Percentiles rank a stretch among this genome's conserved stretches.
phyloP scores from a whole-genome alignment of 2,329 filamentous ascomycete genomes.

The Fusarium sp. region DNA sequence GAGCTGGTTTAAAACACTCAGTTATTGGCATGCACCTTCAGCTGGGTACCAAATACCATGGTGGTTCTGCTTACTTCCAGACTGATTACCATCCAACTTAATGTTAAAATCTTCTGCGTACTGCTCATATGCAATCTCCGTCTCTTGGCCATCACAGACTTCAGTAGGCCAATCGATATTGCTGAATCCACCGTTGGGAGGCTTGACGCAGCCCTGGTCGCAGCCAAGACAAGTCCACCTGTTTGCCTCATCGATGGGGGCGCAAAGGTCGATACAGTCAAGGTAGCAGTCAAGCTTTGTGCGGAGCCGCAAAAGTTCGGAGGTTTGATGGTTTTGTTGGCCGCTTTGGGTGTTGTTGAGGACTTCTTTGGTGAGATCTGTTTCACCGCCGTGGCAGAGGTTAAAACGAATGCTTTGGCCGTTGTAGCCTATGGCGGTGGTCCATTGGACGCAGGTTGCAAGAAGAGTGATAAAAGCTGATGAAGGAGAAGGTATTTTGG shows the following conservation, averaged over 20 bases:
- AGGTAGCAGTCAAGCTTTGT: conserved; percentile 3
- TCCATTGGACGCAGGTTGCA: background rate
- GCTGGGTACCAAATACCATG: background rate
- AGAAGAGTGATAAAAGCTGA: background rate
- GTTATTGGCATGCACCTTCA: background rate
- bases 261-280: background rate
- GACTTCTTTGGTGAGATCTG: background rate
- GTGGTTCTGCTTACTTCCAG: background rate
- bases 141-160: background rate
- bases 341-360: background rate
- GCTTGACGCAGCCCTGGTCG: background rate
- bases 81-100: background rate
- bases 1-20: background rate
- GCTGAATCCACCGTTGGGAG: background rate
- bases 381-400: background rate
- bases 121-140: background rate
- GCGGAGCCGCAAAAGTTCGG: background rate
- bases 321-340: background rate
- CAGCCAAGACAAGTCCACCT: background rate
- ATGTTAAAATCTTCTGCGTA: background rate
- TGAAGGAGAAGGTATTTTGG: background rate
- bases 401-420: background rate
- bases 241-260: background rate
- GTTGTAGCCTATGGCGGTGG: background rate
- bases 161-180: background rate